These are phyloP conservation scores for Didymella arachidicola DNA, from an alignment of 2,329 filamentous ascomycete species.

Conservation along the genomic window DNA sequence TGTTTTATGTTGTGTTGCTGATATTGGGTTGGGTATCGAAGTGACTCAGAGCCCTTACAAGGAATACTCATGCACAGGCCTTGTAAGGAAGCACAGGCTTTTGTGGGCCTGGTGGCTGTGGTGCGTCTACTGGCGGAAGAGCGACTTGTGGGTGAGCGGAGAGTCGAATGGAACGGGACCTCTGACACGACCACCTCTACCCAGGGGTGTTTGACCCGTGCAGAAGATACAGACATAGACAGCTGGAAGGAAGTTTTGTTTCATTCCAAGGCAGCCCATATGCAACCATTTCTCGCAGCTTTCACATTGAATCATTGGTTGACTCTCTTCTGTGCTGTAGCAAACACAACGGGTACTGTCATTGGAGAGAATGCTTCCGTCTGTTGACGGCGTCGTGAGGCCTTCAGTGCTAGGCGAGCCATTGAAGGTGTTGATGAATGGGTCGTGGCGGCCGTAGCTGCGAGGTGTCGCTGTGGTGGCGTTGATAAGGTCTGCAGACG, in stretches of 20 bases:
- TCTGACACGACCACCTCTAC: constrained; percentile 43
- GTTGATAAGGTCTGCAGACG: constrained; percentile 49
- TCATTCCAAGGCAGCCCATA: constrained; percentile 64
- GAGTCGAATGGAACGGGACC: constrained; percentile 40
- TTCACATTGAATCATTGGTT: constrained; percentile 69
- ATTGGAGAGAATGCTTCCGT: constrained; percentile 60
- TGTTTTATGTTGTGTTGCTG: neutral
- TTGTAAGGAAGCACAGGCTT: neutral
- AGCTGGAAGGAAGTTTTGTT: constrained; percentile 55
- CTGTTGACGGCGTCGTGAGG: constrained; percentile 61
- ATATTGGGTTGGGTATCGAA: constrained; percentile 1
- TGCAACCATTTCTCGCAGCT: constrained; percentile 71
- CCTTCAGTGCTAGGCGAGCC: constrained; percentile 57
- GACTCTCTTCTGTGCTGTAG: constrained; percentile 61
- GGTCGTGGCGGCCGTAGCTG: constrained; percentile 39
- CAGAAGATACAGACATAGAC: constrained; percentile 53
- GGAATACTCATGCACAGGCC: neutral
- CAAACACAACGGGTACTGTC: constrained; percentile 66
- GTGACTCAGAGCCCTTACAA: neutral
- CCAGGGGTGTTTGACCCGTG: constrained; percentile 48
- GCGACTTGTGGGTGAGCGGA: constrained; percentile 44
- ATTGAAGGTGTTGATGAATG: constrained; percentile 50
- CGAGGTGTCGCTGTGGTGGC: constrained; percentile 23
- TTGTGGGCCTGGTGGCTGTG: neutral
- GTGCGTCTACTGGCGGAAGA: constrained; percentile 34